Conservation (phyloP, 140 eudicot species). For the Oenanthe javanica region DNA sequence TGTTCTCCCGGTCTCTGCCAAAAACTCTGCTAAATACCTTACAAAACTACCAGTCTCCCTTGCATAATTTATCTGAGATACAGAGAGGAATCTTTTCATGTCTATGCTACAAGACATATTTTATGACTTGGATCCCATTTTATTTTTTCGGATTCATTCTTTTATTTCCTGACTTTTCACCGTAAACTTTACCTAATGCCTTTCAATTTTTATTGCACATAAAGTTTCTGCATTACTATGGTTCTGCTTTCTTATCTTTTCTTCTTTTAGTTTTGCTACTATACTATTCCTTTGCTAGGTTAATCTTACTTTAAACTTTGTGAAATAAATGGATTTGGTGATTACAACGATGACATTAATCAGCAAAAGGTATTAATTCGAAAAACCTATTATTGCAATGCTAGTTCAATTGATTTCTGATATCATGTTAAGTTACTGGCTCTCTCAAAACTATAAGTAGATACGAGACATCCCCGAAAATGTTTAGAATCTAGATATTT, state of each 20-base stretch:
- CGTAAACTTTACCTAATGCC: not conserved
- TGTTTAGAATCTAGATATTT: no score
- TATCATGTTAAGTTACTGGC: not conserved
- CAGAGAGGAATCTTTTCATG: slow-evolving; percentile 27
- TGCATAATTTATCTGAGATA: slow-evolving; percentile 13
- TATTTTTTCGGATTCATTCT: slow-evolving; percentile 1
- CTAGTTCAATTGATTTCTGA: not conserved
- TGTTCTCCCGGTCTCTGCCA: slow-evolving; percentile 23
- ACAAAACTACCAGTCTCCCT: slow-evolving; percentile 10
- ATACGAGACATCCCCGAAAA: no score
- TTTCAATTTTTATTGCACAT: not conserved
- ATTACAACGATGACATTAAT: not conserved
- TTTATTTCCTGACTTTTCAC: slow-evolving; percentile 17
- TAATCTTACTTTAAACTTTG: not conserved
- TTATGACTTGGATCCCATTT: slow-evolving; percentile 22
- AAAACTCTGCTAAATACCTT: slow-evolving; percentile 20
- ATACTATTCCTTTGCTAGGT: not conserved
- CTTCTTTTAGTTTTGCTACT: not conserved
- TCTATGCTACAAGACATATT: slow-evolving; percentile 22
- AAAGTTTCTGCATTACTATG: not conserved
- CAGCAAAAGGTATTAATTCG: not conserved
- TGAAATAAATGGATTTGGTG: not conserved
- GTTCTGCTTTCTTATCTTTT: not conserved
- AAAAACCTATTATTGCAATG: not conserved
- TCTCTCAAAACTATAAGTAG: not conserved